A percentile compares a stretch with the other conserved stretches of the same genome.
These are phyloP conservation scores for Sechiopsis laciniata DNA, from an alignment of 306 rosid species.

Conservation along the genomic window DNA sequence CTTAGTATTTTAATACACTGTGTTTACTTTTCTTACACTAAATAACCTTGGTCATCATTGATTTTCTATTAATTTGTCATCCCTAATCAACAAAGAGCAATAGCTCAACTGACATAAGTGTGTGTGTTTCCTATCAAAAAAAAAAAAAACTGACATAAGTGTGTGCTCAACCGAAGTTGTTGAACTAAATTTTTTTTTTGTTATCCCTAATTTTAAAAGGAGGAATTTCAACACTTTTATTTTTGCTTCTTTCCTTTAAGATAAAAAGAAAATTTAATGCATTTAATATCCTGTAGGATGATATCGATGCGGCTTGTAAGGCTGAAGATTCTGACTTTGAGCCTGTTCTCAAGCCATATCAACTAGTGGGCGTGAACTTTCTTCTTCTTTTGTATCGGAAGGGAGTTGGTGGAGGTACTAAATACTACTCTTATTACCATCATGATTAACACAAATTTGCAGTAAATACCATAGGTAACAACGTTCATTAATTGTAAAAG, in stretches of 20 bases:
- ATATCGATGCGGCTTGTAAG: conserved; percentile 71
- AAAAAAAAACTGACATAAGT: no score
- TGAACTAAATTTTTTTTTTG: no score
- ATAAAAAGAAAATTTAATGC: conserved; percentile 1
- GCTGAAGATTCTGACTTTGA: conserved; percentile 73
- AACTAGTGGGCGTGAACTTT: conserved; percentile 92
- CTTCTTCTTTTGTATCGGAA: conserved; percentile 76
- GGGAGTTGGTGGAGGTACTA: conserved; percentile 87
- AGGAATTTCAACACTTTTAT: no score
- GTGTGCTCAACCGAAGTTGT: no score
- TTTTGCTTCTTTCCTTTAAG: not conserved
- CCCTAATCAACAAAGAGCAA: not conserved
- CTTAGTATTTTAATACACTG: not conserved
- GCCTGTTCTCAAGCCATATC: conserved; percentile 86
- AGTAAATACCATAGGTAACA: not conserved
- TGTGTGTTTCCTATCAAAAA: no score
- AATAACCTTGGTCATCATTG: not conserved
- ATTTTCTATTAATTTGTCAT: not conserved
- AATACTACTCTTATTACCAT: conserved; percentile 3
- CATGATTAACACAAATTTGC: not conserved
- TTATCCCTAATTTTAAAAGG: no score
- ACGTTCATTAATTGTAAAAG: conserved; percentile 22
- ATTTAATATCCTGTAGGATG: conserved; percentile 46
- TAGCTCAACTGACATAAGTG: no score
- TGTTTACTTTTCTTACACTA: not conserved